Conservation (phyloP, 306 rosid genomes). For the Vicia sativa region DNA sequence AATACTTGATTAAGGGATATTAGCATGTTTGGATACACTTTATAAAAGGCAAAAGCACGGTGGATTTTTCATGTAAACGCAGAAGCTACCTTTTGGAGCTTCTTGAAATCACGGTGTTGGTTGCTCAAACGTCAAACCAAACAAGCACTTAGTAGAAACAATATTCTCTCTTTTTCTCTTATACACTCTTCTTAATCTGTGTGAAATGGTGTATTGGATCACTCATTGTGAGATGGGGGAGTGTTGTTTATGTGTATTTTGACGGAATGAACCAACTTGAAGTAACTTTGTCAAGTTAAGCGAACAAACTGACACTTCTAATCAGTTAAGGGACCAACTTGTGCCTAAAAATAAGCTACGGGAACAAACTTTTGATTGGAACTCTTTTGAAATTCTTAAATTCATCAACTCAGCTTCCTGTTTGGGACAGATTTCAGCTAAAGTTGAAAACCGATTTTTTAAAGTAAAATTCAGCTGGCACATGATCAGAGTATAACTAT, state of each 20-base stretch:
- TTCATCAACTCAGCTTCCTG: not conserved
- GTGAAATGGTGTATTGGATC: no score
- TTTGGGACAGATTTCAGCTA: not conserved
- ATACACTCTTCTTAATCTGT: no score
- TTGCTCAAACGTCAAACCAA: no score
- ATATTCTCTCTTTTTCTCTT: no score
- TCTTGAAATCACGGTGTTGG: no score
- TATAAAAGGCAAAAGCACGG: no score
- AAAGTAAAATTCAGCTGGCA: not conserved
- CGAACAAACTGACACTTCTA: not conserved
- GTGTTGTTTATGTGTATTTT: not conserved
- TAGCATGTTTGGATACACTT: no score
- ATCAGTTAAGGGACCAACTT: not conserved
- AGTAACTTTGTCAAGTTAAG: not conserved
- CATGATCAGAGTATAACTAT: not conserved
- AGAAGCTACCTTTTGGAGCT: no score
- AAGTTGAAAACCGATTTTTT: not conserved
- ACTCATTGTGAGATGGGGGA: no score
- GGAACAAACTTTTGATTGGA: not conserved
- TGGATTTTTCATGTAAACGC: no score
- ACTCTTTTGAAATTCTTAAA: not conserved
- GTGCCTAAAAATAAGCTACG: not conserved
- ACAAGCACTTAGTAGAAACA: no score
- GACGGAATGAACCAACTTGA: not conserved
- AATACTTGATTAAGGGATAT: no score